Percentiles rank a stretch among this genome's conserved stretches.
Conservation (phyloP, 2,329 filamentous ascomycete species). For the Aspergillus awamori region DNA sequence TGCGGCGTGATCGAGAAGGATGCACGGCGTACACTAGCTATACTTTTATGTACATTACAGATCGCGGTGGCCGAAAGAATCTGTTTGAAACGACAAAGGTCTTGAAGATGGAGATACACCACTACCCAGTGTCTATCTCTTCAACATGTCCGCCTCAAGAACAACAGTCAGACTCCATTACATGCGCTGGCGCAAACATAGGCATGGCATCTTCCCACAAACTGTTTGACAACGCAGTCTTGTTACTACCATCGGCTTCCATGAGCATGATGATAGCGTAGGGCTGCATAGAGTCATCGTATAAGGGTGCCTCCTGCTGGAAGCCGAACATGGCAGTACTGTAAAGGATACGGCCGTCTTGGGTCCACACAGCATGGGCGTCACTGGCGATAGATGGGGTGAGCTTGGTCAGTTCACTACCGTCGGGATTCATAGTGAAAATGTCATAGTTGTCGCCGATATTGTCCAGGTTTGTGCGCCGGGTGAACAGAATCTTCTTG, state of each 20-base stretch:
- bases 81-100: no score
- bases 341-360: conserved; percentile 47
- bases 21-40: no score
- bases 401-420: conserved; percentile 38
- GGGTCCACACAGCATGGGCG: conserved; percentile 49
- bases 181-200: no score
- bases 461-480: conserved; percentile 34
- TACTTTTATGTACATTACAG: no score
- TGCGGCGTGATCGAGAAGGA: no score
- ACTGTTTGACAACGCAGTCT: conserved; percentile 29
- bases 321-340: conserved; percentile 50
- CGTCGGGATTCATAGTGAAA: conserved; percentile 47
- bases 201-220: conserved; percentile 39
- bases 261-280: conserved; percentile 50
- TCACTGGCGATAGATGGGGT: conserved; percentile 45
- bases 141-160: no score
- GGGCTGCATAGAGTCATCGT: conserved; percentile 50
- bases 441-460: conserved; percentile 37
- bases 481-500: conserved; percentile 43
- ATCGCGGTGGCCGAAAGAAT: no score
- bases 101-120: no score
- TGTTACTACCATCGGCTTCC: conserved; percentile 45
- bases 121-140: no score
- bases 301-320: conserved; percentile 45
- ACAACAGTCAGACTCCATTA: no score